phyloP scores from a whole-genome alignment of 2,329 filamentous ascomycete genomes.

The Microsporum audouinii region DNA sequence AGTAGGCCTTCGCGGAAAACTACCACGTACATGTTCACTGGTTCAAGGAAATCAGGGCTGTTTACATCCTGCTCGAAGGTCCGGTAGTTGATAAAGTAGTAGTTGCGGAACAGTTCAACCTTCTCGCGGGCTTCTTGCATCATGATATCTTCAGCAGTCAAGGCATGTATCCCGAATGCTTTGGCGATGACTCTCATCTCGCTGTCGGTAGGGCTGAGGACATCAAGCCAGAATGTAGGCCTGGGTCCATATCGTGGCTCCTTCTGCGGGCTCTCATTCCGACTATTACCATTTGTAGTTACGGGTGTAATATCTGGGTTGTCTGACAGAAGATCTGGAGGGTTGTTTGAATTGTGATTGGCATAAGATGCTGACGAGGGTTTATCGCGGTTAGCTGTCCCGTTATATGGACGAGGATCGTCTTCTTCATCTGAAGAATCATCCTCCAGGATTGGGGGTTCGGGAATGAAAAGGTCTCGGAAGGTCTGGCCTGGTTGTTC shows the following conservation, averaged over 20 bases:
- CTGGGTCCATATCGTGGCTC: slow-evolving; percentile 59
- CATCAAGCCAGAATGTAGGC: slow-evolving; percentile 93
- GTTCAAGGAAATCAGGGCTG: slow-evolving; percentile 82
- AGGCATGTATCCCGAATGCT: slow-evolving; percentile 86
- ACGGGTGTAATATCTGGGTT: slow-evolving; percentile 13
- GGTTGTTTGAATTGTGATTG: slow-evolving; percentile 8
- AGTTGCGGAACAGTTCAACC: slow-evolving; percentile 91
- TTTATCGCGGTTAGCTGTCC: slow-evolving; percentile 2
- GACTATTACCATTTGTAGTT: slow-evolving; percentile 21
- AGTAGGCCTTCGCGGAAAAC: slow-evolving; percentile 93
- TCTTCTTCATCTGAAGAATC: slow-evolving; percentile 53
- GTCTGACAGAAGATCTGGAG: slow-evolving; percentile 7
- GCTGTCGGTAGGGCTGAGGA: slow-evolving; percentile 77
- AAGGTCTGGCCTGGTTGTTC: slow-evolving; percentile 77
- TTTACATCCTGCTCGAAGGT: slow-evolving; percentile 91
- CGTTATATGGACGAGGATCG: slow-evolving; percentile 15
- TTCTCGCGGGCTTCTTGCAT: slow-evolving; percentile 96
- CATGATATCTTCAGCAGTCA: slow-evolving; percentile 94
- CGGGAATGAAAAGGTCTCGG: slow-evolving; percentile 77
- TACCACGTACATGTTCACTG: slow-evolving; percentile 94
- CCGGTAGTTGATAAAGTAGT: slow-evolving; percentile 98
- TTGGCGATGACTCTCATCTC: slow-evolving; percentile 94
- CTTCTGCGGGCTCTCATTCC: slow-evolving; percentile 26
- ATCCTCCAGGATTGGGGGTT: slow-evolving; percentile 60
- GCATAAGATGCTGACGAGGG: neutral